phyloP scores from a whole-genome alignment of 1,284 basidiomycete genomes.

The Pseudozyma pruni region DNA sequence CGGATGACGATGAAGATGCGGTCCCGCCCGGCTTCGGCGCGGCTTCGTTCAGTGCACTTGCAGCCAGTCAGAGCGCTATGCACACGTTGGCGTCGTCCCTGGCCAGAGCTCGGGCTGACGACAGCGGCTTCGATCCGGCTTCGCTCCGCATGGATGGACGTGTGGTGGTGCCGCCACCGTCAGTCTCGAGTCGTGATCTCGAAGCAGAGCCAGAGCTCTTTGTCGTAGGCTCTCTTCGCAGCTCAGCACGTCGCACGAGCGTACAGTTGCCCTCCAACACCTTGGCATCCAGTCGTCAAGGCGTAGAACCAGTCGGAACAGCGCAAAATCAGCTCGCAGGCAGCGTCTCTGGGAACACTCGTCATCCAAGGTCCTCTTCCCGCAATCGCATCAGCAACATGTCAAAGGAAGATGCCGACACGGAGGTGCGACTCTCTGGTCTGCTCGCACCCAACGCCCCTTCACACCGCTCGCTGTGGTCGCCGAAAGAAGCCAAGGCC shows the following conservation, averaged over 20 bases:
- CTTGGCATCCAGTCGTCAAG: conserved; percentile 10
- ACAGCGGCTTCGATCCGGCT: conserved; percentile 53
- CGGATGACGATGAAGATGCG: conserved; percentile 38
- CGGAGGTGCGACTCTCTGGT: conserved; percentile 50
- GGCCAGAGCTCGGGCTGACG: conserved; percentile 38
- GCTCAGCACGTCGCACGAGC: conserved; percentile 41
- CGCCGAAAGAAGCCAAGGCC: conserved; percentile 36
- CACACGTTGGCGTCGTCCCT: conserved; percentile 32
- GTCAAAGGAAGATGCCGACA: conserved; percentile 49
- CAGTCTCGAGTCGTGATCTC: conserved; percentile 20
- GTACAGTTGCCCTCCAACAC: conserved; percentile 25
- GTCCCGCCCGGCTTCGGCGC: conserved; percentile 48
- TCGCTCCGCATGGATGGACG: conserved; percentile 56
- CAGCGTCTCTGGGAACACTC: conserved; percentile 11
- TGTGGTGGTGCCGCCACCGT: conserved; percentile 31
- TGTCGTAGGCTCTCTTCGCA: conserved; percentile 40
- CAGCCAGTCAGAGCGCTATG: conserved; percentile 49
- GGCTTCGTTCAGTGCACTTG: conserved; percentile 53
- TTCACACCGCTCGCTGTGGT: conserved; percentile 58
- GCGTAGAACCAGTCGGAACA: conserved; percentile 7
- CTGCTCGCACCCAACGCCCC: conserved; percentile 61
- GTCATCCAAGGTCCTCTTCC: conserved; percentile 37
- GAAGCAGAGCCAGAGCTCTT: conserved; percentile 30
- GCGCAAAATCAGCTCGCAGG: conserved; percentile 4
- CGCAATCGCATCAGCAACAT: conserved; percentile 46